Evolutionary conservation across 352 stramenopile genomes (phyloP).

Genomic region (Pythium guiyangense): DNA sequence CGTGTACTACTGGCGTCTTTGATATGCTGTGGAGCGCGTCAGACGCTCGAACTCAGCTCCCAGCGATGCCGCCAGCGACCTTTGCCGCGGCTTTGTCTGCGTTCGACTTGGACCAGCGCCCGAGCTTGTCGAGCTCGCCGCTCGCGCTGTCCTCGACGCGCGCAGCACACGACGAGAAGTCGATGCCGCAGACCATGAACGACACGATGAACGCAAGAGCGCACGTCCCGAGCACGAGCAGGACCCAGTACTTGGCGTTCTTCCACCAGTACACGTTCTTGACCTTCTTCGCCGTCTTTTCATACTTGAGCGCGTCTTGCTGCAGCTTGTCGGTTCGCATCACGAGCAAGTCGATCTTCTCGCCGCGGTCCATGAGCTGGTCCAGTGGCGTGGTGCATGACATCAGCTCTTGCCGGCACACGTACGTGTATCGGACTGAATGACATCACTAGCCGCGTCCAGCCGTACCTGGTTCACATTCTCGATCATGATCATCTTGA

Average conservation of each 20-base stretch:
- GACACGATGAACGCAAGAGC: slow-evolving; percentile 60
- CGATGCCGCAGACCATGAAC: slow-evolving; percentile 73
- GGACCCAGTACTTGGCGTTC: slow-evolving; percentile 78
- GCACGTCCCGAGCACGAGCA: slow-evolving; percentile 42
- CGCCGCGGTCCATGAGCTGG: slow-evolving; percentile 95
- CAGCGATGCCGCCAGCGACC: slow-evolving; percentile 2
- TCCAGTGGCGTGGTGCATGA: slow-evolving; percentile 14
- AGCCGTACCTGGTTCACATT: slow-evolving; percentile 92
- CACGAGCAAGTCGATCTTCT: slow-evolving; percentile 96
- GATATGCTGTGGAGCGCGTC: too few relatives aligned
- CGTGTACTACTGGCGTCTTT: too few relatives aligned
- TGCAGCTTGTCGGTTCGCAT: slow-evolving; percentile 91
- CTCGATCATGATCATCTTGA: slow-evolving; percentile 98
- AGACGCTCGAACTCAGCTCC: not conserved
- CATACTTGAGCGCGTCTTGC: slow-evolving; percentile 96
- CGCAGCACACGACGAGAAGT: slow-evolving; percentile 54
- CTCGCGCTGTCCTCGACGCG: slow-evolving; percentile 33
- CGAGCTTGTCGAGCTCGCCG: slow-evolving; percentile 18
- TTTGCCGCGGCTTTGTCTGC: slow-evolving; percentile 5
- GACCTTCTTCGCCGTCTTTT: slow-evolving; percentile 90
- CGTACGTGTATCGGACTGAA: not conserved
- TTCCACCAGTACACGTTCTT: slow-evolving; percentile 89
- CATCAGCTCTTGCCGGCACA: not conserved
- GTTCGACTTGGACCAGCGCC: slow-evolving; percentile 11
- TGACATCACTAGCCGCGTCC: not conserved